phyloP scores from a whole-genome alignment of 805 yeast genomes.

The Saccharomycopsis oosterbeekiorum region DNA sequence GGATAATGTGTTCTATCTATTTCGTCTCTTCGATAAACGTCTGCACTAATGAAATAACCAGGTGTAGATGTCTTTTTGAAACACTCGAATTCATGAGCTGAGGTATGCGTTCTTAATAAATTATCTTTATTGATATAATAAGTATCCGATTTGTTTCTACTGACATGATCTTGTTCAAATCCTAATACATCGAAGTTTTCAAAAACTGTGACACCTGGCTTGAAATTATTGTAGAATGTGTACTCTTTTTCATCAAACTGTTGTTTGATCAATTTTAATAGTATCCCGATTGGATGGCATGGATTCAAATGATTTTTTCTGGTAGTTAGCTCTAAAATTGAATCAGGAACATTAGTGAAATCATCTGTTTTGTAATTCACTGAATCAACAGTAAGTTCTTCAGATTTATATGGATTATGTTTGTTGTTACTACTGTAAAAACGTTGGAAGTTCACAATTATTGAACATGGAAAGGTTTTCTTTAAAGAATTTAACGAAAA shows the following conservation, averaged over 20 bases:
- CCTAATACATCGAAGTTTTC: conserved; percentile 91
- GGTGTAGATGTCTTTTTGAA: conserved; percentile 46
- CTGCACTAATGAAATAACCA: conserved; percentile 90
- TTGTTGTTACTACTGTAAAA: background rate
- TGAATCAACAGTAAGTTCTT: background rate
- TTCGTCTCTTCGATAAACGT: conserved; percentile 91
- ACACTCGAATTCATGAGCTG: conserved; percentile 92
- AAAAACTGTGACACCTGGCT: conserved; percentile 70
- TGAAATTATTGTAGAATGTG: conserved; percentile 69
- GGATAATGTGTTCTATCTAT: conserved; percentile 95
- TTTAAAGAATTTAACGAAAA: background rate
- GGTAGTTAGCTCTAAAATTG: conserved; percentile 57
- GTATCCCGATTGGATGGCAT: conserved; percentile 83
- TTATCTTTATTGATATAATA: conserved; percentile 72
- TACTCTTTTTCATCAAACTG: conserved; percentile 59
- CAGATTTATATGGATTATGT: background rate
- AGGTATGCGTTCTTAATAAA: conserved; percentile 84
- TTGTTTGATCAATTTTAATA: conserved; percentile 61
- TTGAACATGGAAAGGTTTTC: background rate
- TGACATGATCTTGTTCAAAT: conserved; percentile 87
- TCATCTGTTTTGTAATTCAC: conserved; percentile 47
- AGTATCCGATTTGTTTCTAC: conserved; percentile 86
- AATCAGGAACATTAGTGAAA: conserved; percentile 78
- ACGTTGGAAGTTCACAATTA: background rate
- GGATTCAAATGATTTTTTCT: conserved; percentile 65